Evolutionary conservation across 164 flowering plant genomes (phyloP).

Genomic region (Umbellularia californica): DNA sequence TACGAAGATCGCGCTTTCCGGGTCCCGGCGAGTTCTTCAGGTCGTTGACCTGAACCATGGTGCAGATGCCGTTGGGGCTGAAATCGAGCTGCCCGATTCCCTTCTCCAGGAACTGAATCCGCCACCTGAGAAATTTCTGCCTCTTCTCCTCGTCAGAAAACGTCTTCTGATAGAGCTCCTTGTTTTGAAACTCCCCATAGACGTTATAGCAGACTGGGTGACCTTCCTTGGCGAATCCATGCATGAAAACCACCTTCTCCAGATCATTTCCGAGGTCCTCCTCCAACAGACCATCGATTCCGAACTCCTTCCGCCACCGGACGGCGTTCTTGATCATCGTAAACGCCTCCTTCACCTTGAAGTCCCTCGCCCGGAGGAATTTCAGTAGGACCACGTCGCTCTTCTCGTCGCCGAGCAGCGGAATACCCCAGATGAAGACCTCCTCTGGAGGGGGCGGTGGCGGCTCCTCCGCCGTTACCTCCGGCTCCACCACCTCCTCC

Average conservation of each 20-base stretch:
- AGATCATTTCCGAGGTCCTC: conserved; percentile 59
- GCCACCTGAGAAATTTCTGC: conserved; percentile 57
- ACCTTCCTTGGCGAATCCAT: conserved; percentile 69
- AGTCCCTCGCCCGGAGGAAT: conserved; percentile 85
- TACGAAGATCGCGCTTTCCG: conserved; percentile 51
- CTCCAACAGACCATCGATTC: conserved; percentile 56
- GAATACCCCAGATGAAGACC: conserved; percentile 73
- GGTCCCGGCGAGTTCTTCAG: conserved; percentile 76
- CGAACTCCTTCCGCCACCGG: conserved; percentile 74
- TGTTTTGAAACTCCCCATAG: conserved; percentile 72
- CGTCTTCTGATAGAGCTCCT: conserved; percentile 60
- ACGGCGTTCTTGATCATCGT: conserved; percentile 77
- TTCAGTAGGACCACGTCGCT: conserved; percentile 76
- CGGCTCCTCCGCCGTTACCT: conserved; percentile 20
- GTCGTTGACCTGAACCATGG: conserved; percentile 81
- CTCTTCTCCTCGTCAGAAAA: conserved; percentile 78
- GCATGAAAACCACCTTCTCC: conserved; percentile 73
- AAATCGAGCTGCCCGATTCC: conserved; percentile 72
- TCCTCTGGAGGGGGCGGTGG: conserved; percentile 51
- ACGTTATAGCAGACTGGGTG: conserved; percentile 92
- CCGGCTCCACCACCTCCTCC: conserved; percentile 12
- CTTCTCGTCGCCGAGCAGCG: conserved; percentile 61
- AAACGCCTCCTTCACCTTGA: conserved; percentile 82
- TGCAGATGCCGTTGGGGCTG: conserved; percentile 54
- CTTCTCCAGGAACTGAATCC: conserved; percentile 85